A percentile compares a stretch with the other conserved stretches of the same genome.
phyloP scores from a whole-genome alignment of 1,284 basidiomycete species.

The Cryptococcus sp. region DNA sequence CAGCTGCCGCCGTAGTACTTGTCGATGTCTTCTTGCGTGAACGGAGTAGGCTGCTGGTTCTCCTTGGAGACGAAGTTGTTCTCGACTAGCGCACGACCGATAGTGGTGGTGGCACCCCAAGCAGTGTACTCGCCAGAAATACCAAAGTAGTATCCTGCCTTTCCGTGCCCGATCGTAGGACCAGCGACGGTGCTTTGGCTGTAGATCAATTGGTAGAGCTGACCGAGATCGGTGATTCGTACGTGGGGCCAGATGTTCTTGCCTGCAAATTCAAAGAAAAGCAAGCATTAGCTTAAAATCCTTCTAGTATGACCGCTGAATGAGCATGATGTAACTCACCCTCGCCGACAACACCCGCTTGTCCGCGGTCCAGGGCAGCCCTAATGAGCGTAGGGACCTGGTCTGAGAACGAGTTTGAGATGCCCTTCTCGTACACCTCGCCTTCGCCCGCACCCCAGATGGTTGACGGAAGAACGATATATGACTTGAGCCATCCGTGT shows the following conservation, averaged over 20 bases:
- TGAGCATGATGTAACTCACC: slow-evolving; percentile 31
- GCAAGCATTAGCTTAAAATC: neutral
- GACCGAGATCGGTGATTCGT: slow-evolving; percentile 32
- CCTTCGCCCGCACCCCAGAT: slow-evolving; percentile 51
- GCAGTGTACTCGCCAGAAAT: slow-evolving; percentile 50
- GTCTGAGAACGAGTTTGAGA: slow-evolving; percentile 42
- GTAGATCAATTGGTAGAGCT: slow-evolving; percentile 42
- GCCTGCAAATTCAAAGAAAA: slow-evolving; percentile 16
- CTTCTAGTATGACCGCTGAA: neutral
- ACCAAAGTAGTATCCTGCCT: slow-evolving; percentile 50
- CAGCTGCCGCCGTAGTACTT: slow-evolving; percentile 47
- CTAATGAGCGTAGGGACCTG: slow-evolving; percentile 47
- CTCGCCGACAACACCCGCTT: slow-evolving; percentile 47
- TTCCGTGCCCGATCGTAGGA: slow-evolving; percentile 42
- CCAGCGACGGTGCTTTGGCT: slow-evolving; percentile 16
- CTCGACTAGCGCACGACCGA: slow-evolving; percentile 41
- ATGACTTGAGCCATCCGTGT: slow-evolving; percentile 42
- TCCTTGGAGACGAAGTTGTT: slow-evolving; percentile 24
- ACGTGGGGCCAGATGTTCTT: slow-evolving; percentile 44
- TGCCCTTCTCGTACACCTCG: slow-evolving; percentile 38
- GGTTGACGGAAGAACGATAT: slow-evolving; percentile 53
- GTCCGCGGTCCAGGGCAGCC: slow-evolving; percentile 44
- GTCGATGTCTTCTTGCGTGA: slow-evolving; percentile 44
- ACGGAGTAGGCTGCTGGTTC: slow-evolving; percentile 36
- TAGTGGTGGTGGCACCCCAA: slow-evolving; percentile 35